Percentiles rank a stretch among this genome's conserved stretches.
Evolutionary conservation across 768 basidiomycete species (phyloP).

Genomic region (Rhodosporidiobolus sp.): DNA sequence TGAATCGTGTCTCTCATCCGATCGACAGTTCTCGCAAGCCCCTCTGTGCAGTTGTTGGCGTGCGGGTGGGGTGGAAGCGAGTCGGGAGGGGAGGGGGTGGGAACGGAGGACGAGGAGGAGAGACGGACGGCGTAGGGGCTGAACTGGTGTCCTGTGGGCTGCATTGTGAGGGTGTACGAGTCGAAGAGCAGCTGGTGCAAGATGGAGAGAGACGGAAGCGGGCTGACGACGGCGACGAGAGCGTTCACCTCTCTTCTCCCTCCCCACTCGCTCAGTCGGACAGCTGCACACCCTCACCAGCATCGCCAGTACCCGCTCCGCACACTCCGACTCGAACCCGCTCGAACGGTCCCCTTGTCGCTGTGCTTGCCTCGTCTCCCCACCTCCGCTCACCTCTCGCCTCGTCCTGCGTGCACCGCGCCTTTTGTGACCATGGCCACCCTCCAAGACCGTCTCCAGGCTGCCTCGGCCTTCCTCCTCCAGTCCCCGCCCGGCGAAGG

Average conservation of each 20-base stretch:
- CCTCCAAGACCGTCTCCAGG: constrained; percentile 6
- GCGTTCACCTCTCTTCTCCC: neutral
- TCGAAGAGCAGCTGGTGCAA: neutral
- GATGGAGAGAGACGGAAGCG: neutral
- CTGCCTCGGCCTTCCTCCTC: constrained; percentile 20
- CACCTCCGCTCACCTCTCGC: neutral
- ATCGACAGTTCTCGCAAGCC: too few species aligned
- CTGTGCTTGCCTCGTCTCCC: neutral
- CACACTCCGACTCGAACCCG: too few species aligned
- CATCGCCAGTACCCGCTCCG: too few species aligned
- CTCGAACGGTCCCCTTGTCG: neutral
- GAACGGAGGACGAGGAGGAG: neutral
- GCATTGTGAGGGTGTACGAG: neutral
- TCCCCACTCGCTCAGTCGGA: neutral
- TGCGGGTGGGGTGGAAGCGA: neutral
- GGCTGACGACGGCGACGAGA: neutral
- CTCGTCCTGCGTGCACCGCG: neutral
- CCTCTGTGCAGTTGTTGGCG: too few species aligned
- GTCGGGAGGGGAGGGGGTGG: neutral
- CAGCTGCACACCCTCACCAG: too few species aligned
- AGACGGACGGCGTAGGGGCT: constrained; percentile 28
- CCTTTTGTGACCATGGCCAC: neutral
- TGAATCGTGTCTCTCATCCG: too few species aligned
- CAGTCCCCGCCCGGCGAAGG: constrained; percentile 35
- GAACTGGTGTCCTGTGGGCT: constrained; percentile 27